Percentiles rank a stretch among this genome's conserved stretches.
Conservation (phyloP, 2,329 filamentous ascomycete species). For the Ophiostoma australiae region DNA sequence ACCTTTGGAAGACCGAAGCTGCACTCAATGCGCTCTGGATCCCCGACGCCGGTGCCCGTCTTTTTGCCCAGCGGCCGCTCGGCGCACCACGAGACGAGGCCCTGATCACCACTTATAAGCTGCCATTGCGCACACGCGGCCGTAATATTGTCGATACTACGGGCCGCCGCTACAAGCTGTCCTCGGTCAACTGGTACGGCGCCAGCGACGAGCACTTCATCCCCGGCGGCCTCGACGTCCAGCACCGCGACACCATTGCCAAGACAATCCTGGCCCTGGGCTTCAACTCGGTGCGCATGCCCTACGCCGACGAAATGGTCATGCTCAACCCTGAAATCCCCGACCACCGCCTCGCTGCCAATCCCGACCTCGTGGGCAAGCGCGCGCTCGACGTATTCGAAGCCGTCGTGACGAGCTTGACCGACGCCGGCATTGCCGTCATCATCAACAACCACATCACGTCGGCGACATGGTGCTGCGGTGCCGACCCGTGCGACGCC, state of each 20-base stretch:
- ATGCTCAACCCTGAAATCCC: slow-evolving; percentile 53
- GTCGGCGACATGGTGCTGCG: slow-evolving; percentile 63
- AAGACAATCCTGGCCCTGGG: slow-evolving; percentile 55
- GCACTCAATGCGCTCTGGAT: slow-evolving; percentile 44
- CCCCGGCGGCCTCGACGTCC: slow-evolving; percentile 57
- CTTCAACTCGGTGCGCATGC: slow-evolving; percentile 66
- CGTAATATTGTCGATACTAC: slow-evolving; percentile 56
- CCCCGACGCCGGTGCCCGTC: slow-evolving; percentile 44
- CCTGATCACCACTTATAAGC: slow-evolving; percentile 45
- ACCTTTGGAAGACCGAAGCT: slow-evolving; percentile 44
- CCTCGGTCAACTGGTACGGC: slow-evolving; percentile 67
- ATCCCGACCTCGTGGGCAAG: slow-evolving; percentile 54
- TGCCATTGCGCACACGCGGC: slow-evolving; percentile 56
- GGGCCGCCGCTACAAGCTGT: slow-evolving; percentile 56
- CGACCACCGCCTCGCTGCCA: slow-evolving; percentile 49
- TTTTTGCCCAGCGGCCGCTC: slow-evolving; percentile 48
- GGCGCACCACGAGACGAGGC: slow-evolving; percentile 41
- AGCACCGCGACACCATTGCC: slow-evolving; percentile 58
- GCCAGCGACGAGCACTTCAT: slow-evolving; percentile 63
- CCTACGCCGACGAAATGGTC: slow-evolving; percentile 66
- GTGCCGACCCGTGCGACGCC: slow-evolving; percentile 61
- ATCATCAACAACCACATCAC: slow-evolving; percentile 70
- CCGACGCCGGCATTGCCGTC: slow-evolving; percentile 58
- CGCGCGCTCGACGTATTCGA: slow-evolving; percentile 58
- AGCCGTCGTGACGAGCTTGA: slow-evolving; percentile 55